phyloP scores from a whole-genome alignment of 1,139 yeast genomes.

The Taphrina flavorubra region DNA sequence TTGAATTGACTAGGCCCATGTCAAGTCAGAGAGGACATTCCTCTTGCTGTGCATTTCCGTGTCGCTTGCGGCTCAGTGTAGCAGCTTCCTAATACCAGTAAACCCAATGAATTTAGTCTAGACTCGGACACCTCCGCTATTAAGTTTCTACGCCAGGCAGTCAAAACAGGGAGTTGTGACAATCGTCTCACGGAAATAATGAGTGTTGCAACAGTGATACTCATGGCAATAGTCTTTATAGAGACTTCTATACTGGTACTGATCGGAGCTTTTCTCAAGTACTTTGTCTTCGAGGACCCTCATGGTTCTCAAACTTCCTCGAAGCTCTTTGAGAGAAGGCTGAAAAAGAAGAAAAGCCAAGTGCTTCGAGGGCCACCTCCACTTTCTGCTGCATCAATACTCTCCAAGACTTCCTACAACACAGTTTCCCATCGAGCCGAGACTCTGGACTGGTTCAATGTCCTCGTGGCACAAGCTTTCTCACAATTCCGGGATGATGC shows the following conservation, averaged over 20 bases:
- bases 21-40: no score
- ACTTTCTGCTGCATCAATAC: conserved; percentile 54
- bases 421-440: conserved; percentile 87
- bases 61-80: no score
- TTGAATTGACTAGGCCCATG: no score
- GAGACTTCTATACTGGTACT: conserved; percentile 66
- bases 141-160: no score
- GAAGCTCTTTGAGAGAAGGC: conserved; percentile 1
- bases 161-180: no score
- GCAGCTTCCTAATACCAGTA: no score
- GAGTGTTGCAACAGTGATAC: conserved; percentile 27
- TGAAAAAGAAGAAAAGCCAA: conserved; percentile 47
- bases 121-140: no score
- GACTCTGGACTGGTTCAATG: conserved; percentile 96
- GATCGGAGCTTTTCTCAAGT: conserved; percentile 76
- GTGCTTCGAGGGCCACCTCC: conserved; percentile 47
- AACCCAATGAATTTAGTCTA: no score
- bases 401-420: conserved; percentile 91
- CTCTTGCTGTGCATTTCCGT: no score
- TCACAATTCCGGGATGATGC: conserved; percentile 89
- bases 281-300: conserved; percentile 85
- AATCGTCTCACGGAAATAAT: background rate
- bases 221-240: conserved; percentile 29
- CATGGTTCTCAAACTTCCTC: conserved; percentile 1
- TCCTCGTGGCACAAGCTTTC: conserved; percentile 86